phyloP scores from a whole-genome alignment of 768 basidiomycete species.

The Russula brevipes region DNA sequence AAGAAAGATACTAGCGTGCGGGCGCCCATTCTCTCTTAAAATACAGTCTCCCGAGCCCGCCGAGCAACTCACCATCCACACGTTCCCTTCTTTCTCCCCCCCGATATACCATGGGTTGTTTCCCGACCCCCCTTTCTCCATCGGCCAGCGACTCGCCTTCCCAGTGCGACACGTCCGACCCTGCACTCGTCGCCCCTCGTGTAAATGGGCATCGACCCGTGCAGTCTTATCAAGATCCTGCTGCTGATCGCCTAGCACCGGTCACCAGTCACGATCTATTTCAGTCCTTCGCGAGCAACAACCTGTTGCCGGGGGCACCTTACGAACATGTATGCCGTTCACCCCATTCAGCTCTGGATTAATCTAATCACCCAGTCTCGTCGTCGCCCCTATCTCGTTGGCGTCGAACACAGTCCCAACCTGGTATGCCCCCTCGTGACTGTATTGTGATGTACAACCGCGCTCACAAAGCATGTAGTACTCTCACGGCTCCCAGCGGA shows the following conservation, averaged over 20 bases:
- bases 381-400: neutral
- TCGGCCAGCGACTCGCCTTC: neutral
- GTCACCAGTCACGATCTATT: neutral
- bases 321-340: slow-evolving; percentile 9
- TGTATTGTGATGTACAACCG: neutral
- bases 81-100: neutral
- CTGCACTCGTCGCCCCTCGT: neutral
- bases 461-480: neutral
- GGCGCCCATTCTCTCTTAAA: no score
- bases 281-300: neutral
- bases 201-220: neutral
- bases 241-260: neutral
- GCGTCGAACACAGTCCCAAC: neutral
- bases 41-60: no score
- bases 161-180: neutral
- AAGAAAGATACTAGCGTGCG: no score
- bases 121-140: neutral
- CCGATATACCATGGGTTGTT: neutral
- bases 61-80: no score
- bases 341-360: neutral
- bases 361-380: neutral
- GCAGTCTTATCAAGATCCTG: neutral
- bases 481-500: slow-evolving; percentile 18
- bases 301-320: neutral
- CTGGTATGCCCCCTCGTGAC: neutral